Percentiles rank a stretch among this genome's conserved stretches.
phyloP scores from a whole-genome alignment of 2,329 filamentous ascomycete species.

The Pseudogymnoascus sp. region DNA sequence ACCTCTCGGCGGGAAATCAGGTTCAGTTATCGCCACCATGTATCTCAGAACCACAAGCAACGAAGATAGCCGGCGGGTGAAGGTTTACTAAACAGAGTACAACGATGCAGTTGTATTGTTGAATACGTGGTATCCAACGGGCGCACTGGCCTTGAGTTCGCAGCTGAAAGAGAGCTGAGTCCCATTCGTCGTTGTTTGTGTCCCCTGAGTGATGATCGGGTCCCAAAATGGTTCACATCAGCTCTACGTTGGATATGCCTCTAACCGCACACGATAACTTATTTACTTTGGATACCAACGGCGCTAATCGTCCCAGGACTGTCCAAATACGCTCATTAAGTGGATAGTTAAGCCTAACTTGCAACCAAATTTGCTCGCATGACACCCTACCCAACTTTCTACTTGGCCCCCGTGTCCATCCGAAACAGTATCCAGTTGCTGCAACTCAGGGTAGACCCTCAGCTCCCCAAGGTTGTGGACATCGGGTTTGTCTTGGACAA shows the following conservation, averaged over 20 bases:
- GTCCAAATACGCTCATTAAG: background rate
- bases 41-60: background rate
- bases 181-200: background rate
- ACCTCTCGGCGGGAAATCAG: background rate
- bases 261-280: background rate
- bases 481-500: background rate
- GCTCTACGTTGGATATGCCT: background rate
- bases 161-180: background rate
- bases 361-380: conserved; percentile 1
- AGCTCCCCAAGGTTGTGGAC: background rate
- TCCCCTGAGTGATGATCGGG: background rate
- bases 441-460: background rate
- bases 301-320: background rate
- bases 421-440: background rate
- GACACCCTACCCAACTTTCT: background rate
- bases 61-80: background rate
- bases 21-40: background rate
- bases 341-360: background rate
- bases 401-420: background rate
- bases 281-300: background rate
- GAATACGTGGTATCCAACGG: background rate
- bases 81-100: conserved; percentile 3
- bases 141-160: background rate
- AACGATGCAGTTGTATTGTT: background rate
- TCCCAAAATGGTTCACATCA: background rate